Conservation (phyloP, 2,329 filamentous ascomycete genomes). For the Cordyceps pruinosa region DNA sequence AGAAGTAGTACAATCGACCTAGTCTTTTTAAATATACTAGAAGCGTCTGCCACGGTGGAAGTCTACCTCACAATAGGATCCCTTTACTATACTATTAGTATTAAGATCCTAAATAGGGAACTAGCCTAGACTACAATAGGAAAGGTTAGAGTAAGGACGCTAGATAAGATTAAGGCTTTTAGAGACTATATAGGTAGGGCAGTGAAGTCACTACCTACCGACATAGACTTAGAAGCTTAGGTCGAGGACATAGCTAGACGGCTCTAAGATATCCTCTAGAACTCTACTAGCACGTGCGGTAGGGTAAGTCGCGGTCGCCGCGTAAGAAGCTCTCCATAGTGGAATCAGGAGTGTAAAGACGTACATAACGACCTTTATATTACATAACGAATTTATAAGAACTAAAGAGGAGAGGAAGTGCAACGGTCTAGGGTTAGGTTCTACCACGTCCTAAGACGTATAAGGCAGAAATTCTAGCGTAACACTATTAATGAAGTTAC, state of each 20-base stretch:
- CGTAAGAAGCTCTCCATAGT: not conserved
- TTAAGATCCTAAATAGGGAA: not conserved
- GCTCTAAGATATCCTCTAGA: not conserved
- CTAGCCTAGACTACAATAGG: not conserved
- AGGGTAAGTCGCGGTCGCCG: not conserved
- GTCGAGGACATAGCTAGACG: not conserved
- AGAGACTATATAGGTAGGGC: not conserved
- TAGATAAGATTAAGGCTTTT: not conserved
- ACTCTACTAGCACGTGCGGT: not conserved
- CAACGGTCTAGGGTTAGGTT: not conserved
- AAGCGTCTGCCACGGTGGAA: not conserved
- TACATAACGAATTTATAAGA: not conserved
- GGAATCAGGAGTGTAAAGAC: conserved; percentile 4
- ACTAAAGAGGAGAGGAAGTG: conserved; percentile 1
- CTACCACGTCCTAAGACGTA: not conserved
- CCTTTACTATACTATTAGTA: not conserved
- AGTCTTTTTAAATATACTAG: not conserved
- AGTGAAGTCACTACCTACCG: not conserved
- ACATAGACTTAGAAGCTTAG: not conserved
- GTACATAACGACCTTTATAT: not conserved
- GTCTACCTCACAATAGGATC: not conserved
- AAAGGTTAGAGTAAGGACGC: conserved; percentile 1
- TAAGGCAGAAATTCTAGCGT: not conserved
- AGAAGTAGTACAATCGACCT: conserved; percentile 2
- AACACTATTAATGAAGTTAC: not conserved